A percentile compares a stretch with the other conserved stretches of the same genome.
Conservation (phyloP, 106 monocot species). For the Dendrobium huoshanense region DNA sequence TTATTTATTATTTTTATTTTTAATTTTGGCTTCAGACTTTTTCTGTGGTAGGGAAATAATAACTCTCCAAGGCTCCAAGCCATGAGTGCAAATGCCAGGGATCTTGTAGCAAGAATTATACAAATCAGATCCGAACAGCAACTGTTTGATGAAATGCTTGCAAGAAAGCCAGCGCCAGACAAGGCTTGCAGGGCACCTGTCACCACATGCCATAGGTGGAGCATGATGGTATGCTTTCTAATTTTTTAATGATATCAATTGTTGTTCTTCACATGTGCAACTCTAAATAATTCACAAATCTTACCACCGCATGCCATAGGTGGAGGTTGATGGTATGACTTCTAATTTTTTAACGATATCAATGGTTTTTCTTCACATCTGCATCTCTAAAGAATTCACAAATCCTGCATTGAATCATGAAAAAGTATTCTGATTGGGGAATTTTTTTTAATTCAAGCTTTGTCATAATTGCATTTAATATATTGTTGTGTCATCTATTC, state of each 20-base stretch:
- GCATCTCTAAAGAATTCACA: neutral
- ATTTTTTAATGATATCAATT: neutral
- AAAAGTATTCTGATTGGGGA: too few relatives aligned
- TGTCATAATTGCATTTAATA: neutral
- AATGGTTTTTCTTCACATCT: neutral
- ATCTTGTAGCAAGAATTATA: neutral
- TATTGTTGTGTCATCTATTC: neutral
- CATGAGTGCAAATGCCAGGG: neutral
- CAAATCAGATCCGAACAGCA: neutral
- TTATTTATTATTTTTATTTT: neutral
- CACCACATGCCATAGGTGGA: neutral
- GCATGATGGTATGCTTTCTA: neutral
- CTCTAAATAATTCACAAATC: neutral
- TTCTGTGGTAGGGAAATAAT: neutral
- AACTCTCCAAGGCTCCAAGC: neutral
- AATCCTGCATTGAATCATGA: neutral
- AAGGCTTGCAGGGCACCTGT: neutral
- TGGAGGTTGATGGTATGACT: neutral
- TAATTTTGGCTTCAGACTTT: neutral
- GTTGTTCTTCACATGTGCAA: neutral
- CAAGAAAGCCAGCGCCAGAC: neutral
- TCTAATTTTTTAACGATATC: neutral
- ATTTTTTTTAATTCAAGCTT: neutral
- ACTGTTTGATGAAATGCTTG: conserved; percentile 3
- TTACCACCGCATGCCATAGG: neutral